These are phyloP conservation scores for Phytophthora fragariaefolia DNA, from an alignment of 352 stramenopile genomes.

Conservation along the genomic window DNA sequence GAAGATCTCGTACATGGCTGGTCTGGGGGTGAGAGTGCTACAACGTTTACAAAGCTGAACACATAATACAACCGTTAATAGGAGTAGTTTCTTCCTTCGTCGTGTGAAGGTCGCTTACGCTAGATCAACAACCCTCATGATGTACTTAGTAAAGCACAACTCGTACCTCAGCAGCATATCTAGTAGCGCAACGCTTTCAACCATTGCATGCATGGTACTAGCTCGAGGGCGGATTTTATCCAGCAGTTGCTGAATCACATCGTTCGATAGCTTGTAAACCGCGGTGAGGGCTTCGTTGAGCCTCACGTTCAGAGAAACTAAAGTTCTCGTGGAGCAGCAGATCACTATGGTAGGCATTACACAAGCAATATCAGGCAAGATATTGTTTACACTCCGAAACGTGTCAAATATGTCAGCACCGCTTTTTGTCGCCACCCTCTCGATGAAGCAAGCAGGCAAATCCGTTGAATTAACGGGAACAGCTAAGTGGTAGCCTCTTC, in stretches of 20 bases:
- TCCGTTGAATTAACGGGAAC: conserved; percentile 62
- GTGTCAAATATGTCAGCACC: conserved; percentile 31
- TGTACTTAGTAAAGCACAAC: too few species aligned
- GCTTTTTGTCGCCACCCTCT: conserved; percentile 70
- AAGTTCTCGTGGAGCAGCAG: conserved; percentile 87
- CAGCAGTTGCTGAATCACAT: conserved; percentile 84
- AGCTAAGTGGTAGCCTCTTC: conserved; percentile 77
- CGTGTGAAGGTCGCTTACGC: neutral
- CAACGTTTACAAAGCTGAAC: conserved; percentile 89
- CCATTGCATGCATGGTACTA: conserved; percentile 82
- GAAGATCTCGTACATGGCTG: conserved; percentile 76
- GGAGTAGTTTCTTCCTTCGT: neutral
- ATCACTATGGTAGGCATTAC: conserved; percentile 52
- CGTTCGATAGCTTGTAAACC: conserved; percentile 91
- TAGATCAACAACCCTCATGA: too few species aligned
- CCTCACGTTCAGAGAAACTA: conserved; percentile 87
- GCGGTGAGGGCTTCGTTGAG: conserved; percentile 83
- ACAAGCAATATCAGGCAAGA: conserved; percentile 14
- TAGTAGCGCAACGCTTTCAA: conserved; percentile 90
- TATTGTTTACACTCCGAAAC: neutral
- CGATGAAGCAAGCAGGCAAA: conserved; percentile 67
- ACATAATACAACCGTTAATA: neutral
- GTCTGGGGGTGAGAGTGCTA: conserved; percentile 75
- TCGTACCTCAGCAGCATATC: conserved; percentile 91
- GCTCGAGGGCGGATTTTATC: conserved; percentile 80